Conservation (phyloP, 1,139 yeast species). For the Protomyces gravidus region DNA sequence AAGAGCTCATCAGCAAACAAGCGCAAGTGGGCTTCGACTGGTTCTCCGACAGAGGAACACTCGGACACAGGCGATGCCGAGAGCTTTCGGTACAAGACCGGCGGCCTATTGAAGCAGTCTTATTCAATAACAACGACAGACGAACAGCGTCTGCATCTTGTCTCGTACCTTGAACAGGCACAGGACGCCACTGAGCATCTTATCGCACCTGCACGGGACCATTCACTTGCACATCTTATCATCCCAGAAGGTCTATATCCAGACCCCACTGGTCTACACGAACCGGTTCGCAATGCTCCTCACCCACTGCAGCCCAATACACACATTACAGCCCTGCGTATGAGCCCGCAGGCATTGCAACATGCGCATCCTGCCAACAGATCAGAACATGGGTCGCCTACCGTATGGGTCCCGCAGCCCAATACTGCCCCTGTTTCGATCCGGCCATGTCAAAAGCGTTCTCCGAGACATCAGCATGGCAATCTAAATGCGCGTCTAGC, state of each 20-base stretch:
- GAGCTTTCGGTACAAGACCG: constrained; percentile 44
- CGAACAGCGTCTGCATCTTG: constrained; percentile 54
- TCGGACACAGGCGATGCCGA: constrained; percentile 35
- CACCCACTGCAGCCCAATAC: background rate
- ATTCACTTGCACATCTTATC: constrained; percentile 39
- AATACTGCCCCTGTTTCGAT: too few relatives aligned
- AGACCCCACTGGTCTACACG: constrained; percentile 37
- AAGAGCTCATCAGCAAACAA: constrained; percentile 18
- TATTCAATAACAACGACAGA: constrained; percentile 54
- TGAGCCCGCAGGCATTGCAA: background rate
- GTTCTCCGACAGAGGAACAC: constrained; percentile 31
- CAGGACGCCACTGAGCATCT: constrained; percentile 38
- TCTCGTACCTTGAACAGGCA: constrained; percentile 48
- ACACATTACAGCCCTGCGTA: background rate
- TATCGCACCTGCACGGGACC: constrained; percentile 46
- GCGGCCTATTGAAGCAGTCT: constrained; percentile 59
- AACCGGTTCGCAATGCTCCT: constrained; percentile 9
- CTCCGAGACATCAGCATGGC: too few relatives aligned
- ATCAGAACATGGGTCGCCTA: too few relatives aligned
- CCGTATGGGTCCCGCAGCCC: too few relatives aligned
- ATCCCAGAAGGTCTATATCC: constrained; percentile 47
- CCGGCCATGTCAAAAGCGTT: too few relatives aligned
- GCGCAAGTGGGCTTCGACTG: constrained; percentile 20
- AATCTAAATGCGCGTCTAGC: background rate
- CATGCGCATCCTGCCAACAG: background rate